Evolutionary conservation across 306 rosid species (phyloP).

Genomic region (Oxytropis ochrocephala): DNA sequence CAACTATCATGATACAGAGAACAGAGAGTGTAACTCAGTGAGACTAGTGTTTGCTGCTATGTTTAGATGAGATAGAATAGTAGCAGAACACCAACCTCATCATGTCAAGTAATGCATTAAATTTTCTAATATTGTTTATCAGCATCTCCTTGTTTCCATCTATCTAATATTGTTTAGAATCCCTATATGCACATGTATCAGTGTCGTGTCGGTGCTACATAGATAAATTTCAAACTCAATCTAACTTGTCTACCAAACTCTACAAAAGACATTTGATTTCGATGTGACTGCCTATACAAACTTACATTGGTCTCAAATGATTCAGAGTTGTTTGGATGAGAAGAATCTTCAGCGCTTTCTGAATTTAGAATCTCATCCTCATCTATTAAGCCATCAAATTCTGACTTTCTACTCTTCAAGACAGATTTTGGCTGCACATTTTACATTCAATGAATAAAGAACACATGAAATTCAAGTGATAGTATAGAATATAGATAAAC

Average conservation of each 20-base stretch:
- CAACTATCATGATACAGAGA: constrained; percentile 29
- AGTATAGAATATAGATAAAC: too few relatives aligned
- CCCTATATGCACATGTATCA: too few relatives aligned
- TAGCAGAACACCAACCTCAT: constrained; percentile 31
- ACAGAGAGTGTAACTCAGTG: constrained; percentile 29
- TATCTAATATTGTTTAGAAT: too few relatives aligned
- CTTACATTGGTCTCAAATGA: constrained; percentile 55
- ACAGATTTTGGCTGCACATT: constrained; percentile 79
- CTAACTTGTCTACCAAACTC: background rate
- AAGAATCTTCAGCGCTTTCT: constrained; percentile 54
- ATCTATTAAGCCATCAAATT: constrained; percentile 65
- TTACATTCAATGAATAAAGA: background rate
- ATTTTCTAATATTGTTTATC: constrained; percentile 51
- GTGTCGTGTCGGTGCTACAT: too few relatives aligned
- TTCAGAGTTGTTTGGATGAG: constrained; percentile 42
- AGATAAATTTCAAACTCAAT: background rate
- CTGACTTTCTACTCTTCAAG: constrained; percentile 65
- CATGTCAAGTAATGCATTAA: constrained; percentile 60
- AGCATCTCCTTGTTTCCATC: constrained; percentile 50
- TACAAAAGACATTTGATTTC: background rate
- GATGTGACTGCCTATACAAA: background rate
- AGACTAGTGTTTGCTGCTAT: constrained; percentile 28
- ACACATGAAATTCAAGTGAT: background rate
- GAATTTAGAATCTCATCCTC: constrained; percentile 46
- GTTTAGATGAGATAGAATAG: constrained; percentile 56